Evolutionary conservation across 805 yeast species (phyloP), one percentile per base, ranked within the genome.

Genomic region (Groenewaldozyma tartarivorans): DNA sequence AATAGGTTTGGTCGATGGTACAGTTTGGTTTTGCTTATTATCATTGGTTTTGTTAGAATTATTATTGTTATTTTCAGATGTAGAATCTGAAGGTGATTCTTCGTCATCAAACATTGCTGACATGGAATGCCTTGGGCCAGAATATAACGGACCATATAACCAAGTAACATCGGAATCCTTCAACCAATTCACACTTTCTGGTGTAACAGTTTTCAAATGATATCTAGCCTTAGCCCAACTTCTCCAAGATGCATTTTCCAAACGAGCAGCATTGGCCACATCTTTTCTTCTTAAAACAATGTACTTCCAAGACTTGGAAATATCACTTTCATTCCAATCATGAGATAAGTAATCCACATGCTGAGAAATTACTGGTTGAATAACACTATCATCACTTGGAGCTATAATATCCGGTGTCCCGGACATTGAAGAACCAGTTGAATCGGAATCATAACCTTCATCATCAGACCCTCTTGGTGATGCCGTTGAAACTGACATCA

Each of bases 101-200:
- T 33, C 37, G 4, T 18, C 37, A 4, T 30, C 15, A 13, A 13
- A 13, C 17, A 21, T 13, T 3, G 37, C 21, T 3, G 22, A 21
- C 7, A 35, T 45, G 33, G 54, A 41, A 33, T 50, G 52, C 7
- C 37, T 41, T 15, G 52, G 48, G 34, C 72, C 77, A 43, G 68
- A 69, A 42, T 75, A 68, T 19, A 77, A 66, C 0, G 99, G 99
- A 1, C 99, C 99, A 63, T 90, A 92, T 11, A 92, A 72, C 98
- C 98, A 92, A 1, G 96, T 87, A 7, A 92, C 96, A 60, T 92
- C 99, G 44, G 81, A 80, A 54, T 92, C 99, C 62, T 94, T 92
- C 34, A 86, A 77, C 99, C 99, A 92, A 60, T 92, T 90, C 36
- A 92, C 83, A 29, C 75, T 73, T 54, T 86, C 94, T 1, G 99